Base-by-base conservation (phyloP, 441 rosid species). In the Iberis amara region DNA sequence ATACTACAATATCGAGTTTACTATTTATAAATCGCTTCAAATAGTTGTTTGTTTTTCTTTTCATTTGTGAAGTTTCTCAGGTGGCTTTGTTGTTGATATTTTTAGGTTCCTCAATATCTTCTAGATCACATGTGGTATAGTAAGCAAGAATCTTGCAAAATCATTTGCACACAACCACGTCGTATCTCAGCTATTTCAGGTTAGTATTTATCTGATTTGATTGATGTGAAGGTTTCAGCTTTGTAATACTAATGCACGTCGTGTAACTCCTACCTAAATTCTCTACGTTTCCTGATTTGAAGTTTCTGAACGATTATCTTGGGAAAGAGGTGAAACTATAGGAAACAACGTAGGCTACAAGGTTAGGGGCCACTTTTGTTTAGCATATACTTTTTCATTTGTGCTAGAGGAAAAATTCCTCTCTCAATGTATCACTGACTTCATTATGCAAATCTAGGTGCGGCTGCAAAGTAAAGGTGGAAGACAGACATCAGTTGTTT, bases 101-200 rank as follows among this genome's bases (percentile, higher is more conserved):
- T n/a, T 45, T 68, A 89, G 96, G 94, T 89, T 18, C 97, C 96
- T 14, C 97, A 86, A 72, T 86, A 62, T 76, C 70, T 89, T 62
- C 69, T 89, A 68, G 96, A 89, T 49, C 56, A 78, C 45, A 78
- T 75, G 81, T 84, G 96, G 97, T 45, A 23, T 57, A 77, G 71
- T 54, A 81, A 74, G 70, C 77, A 78, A n/a, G 77, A 82, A 65
- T 68, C 81, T 6, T 86, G 97, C 62, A 89, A 89, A 73, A 84
- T 89, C 66, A 65, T 89, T 23, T 89, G 97, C 72, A 82, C 97
- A 44, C 97, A 89, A 70, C 97, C 97, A 65, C 89, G 97, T 44
- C 91, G 97, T 65, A 84, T 89, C 59, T 89, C 96, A 26, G 96
- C 97, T 13, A 86, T 69, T 54, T 89, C 97, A 61, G 96, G 97